Base-by-base conservation (phyloP, 2,329 filamentous ascomycete genomes). In the Dactylellina sp. region DNA sequence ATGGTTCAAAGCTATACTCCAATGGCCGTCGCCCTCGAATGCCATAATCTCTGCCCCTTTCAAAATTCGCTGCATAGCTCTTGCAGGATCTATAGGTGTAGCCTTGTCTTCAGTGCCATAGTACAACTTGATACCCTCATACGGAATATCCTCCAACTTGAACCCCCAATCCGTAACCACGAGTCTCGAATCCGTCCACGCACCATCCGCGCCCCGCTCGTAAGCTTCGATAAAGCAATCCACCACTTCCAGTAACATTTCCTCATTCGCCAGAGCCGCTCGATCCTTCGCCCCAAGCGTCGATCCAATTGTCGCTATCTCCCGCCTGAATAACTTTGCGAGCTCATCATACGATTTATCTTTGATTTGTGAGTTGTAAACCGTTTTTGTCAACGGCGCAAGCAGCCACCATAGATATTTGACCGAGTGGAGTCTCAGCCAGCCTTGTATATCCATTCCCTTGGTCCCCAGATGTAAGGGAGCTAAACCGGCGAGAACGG, bases 11-110 rank as follows among this genome's bases (percentile, higher is more conserved):
- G 59, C 76, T 68, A 80, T 76, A 2, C 77, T 80, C 46, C 78
- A 81, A 52, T 82, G 81, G 1, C 77, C 80, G 6, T 82, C 80
- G 1, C 78, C 59, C 24, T 59, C 77, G 44, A 79, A 81, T 66
- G 82, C 81, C 1, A 76, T 70, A 9, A 83, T 70, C 6, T 75
- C 75, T 1, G 77, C 77, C 20, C 82, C 76, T 2, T 80, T 81
- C 25, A 84, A 53, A 9, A 77, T 76, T 28, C 81, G 77, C 0
- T 80, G 80, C 78, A 83, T 79, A 56, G 80, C 81, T 12, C 80
- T 78, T 5, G 81, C 78, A 14, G 82, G 77, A 14, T 75, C 62
- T 1, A 81, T 64, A 32, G 42, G 80, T 2, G 68, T 78, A 71
- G 75, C 82, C 39, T 20, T 79, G 66, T 75, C 80, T 49, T 65